Evolutionary conservation across 257 asterid genomes (phyloP).

Genomic region (Solanum medicagineum): DNA sequence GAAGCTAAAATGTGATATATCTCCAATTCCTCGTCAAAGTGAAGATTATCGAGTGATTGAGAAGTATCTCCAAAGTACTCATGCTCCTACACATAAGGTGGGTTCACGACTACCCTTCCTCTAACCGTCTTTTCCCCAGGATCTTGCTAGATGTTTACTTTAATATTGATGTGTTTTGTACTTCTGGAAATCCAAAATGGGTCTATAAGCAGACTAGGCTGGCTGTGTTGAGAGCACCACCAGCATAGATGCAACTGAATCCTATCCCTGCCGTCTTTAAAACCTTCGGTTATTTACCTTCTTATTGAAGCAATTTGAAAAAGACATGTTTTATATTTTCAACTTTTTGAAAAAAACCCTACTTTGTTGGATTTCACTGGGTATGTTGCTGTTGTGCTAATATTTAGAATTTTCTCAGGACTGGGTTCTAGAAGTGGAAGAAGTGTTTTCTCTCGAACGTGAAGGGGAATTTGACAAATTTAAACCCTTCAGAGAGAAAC

Average conservation of each 20-base stretch:
- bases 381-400: neutral
- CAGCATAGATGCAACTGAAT: neutral
- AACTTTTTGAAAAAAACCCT: neutral
- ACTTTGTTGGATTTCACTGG: too few species aligned
- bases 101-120: neutral
- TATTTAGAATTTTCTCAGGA: conserved; percentile 32
- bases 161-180: neutral
- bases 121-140: neutral
- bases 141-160: neutral
- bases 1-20: conserved; percentile 58
- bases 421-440: conserved; percentile 92
- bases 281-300: neutral
- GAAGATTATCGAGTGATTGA: conserved; percentile 73
- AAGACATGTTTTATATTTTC: neutral
- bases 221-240: neutral
- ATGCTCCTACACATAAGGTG: conserved; percentile 97
- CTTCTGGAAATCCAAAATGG: neutral
- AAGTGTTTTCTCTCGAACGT: conserved; percentile 80
- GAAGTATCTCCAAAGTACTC: conserved; percentile 78
- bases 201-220: neutral
- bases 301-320: neutral
- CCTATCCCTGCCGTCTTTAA: neutral
- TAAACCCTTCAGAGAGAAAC: conserved; percentile 60
- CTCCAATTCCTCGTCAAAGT: conserved; percentile 68
- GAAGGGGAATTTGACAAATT: conserved; percentile 77